Evolutionary conservation across 768 basidiomycete genomes (phyloP), one percentile per base, ranked within the genome.

Genomic region (Boletus tylopilopsis): DNA sequence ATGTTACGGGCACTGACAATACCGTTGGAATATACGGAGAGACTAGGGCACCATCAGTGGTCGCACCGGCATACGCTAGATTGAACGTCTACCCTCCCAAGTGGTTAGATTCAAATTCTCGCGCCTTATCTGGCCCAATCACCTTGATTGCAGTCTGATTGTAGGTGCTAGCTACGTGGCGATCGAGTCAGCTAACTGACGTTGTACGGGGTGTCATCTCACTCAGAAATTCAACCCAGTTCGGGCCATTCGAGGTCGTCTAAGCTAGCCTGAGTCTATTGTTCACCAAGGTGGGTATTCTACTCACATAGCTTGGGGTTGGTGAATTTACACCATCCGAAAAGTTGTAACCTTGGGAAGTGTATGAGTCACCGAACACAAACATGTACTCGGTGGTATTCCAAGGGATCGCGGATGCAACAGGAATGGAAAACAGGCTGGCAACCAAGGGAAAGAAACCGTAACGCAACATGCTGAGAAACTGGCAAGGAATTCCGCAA

Each of bases 11-110:
- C 75, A 84, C 62, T 10, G 75, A 80, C 40, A 79, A 64, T 15
- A 83, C 79, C 1, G 73, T 76, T 0, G 80, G 71, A 32, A 58
- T 49, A 56, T 74, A 81, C 5, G 82, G 81, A 4, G 71, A 53
- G 29, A 86, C 83, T 27, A 86, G 73, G 24, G 57, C 72, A 6
- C 76, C 68, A 56, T 85, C 75, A 51, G 85, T 84, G 25, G 82
- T 84, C 21, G 82, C 85, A 24, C 80, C 85, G 21, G 83, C 80
- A 46, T 77, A 81, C 0, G 85, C 85, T 51, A 79, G 80, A 67
- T 86, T 80, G 64, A 82, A 87, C 0, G 80, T 82, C 57, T 80
- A 69, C 19, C 32, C 27, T 4, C 29, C 23, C 9, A 19, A 5
- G 22, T 9, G 9, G 21, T 54, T 7, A 58, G 19, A 15, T 19